Evolutionary conservation across 768 basidiomycete genomes (phyloP).

Genomic region (Mycena vitilis): DNA sequence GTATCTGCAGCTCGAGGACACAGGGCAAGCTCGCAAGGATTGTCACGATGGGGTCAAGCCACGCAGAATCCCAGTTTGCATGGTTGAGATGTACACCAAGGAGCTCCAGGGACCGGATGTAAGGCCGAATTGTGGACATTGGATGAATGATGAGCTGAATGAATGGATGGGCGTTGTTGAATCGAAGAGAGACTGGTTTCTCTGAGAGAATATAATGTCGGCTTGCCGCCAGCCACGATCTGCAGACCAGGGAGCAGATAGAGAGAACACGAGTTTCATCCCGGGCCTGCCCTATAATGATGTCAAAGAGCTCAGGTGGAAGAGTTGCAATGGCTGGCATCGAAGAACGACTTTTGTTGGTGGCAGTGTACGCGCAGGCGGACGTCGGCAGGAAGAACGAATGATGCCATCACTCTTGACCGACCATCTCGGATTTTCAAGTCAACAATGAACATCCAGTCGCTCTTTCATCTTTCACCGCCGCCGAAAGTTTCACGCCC

Average conservation of each 20-base stretch:
- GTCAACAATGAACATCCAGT: not conserved
- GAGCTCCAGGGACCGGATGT: slow-evolving; percentile 29
- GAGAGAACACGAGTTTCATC: slow-evolving; percentile 21
- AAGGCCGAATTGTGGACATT: slow-evolving; percentile 21
- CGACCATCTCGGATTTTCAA: too few relatives aligned
- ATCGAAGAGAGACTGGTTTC: slow-evolving; percentile 19
- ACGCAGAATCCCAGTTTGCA: slow-evolving; percentile 20
- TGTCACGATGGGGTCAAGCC: slow-evolving; percentile 29
- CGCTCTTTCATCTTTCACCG: not conserved
- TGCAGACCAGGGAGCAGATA: slow-evolving; percentile 32
- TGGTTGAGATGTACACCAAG: slow-evolving; percentile 3
- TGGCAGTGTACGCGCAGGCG: too few relatives aligned
- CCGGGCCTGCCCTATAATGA: slow-evolving; percentile 21
- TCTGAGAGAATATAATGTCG: slow-evolving; percentile 25
- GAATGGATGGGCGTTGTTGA: slow-evolving; percentile 22
- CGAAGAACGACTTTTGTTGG: not conserved
- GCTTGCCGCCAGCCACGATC: slow-evolving; percentile 28
- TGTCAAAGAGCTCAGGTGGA: slow-evolving; percentile 34
- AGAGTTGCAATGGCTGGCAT: slow-evolving; percentile 5
- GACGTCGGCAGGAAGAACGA: too few relatives aligned
- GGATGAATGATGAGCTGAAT: slow-evolving; percentile 20
- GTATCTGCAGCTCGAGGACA: slow-evolving; percentile 23
- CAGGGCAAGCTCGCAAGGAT: slow-evolving; percentile 25
- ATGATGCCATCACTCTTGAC: too few relatives aligned
- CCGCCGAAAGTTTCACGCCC: too few relatives aligned